These are phyloP conservation scores for Mortierella sp. DNA, from an alignment of 371 early-diverging fungal species.

Conservation along the genomic window DNA sequence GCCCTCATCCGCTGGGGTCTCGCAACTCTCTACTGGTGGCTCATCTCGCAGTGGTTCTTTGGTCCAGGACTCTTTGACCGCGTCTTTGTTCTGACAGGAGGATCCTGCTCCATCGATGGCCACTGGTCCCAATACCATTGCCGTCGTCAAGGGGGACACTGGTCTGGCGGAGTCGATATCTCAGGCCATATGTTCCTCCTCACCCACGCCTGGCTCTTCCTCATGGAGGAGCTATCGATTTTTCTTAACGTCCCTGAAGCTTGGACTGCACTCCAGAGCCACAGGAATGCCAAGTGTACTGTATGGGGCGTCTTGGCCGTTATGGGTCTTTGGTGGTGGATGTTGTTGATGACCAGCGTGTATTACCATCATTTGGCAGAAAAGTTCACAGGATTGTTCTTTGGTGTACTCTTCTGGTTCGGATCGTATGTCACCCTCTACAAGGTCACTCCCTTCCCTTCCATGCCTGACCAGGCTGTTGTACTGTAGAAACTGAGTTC, in stretches of 20 bases:
- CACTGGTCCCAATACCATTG: conserved; percentile 62
- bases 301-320: conserved; percentile 58
- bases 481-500: neutral
- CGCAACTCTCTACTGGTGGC: conserved; percentile 87
- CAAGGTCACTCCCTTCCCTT: conserved; percentile 36
- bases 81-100: conserved; percentile 79
- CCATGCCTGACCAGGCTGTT: conserved; percentile 51
- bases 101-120: conserved; percentile 61
- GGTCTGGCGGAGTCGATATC: conserved; percentile 86
- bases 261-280: conserved; percentile 28
- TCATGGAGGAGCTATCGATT: conserved; percentile 77
- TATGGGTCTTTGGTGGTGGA: conserved; percentile 75
- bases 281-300: conserved; percentile 49
- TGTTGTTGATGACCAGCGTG: conserved; percentile 83
- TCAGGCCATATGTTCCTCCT: conserved; percentile 93
- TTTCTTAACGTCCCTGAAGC: conserved; percentile 53
- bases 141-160: conserved; percentile 75
- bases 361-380: conserved; percentile 88
- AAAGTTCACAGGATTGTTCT: conserved; percentile 74
- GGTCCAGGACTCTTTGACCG: conserved; percentile 89
- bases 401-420: conserved; percentile 81
- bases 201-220: conserved; percentile 84
- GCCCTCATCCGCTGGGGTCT: conserved; percentile 68
- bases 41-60: conserved; percentile 87
- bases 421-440: conserved; percentile 57